A percentile compares a stretch with the other conserved stretches of the same genome.
These are phyloP conservation scores for Neospora caninum DNA, from an alignment of 169 alveolate species.

Conservation along the genomic window DNA sequence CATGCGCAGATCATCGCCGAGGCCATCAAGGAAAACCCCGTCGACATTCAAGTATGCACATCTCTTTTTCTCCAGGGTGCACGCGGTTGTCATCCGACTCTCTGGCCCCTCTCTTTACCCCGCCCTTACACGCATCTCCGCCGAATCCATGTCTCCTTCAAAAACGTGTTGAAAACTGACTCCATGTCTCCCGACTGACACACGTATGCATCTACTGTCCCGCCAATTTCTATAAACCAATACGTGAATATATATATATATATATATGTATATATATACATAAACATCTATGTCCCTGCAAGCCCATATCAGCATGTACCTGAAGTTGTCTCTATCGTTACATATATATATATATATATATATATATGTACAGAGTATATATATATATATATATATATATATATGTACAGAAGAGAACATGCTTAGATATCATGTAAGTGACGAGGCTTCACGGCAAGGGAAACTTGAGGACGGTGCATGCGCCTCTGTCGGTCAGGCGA, in stretches of 20 bases:
- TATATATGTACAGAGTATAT: not conserved
- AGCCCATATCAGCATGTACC: not conserved
- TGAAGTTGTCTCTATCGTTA: not conserved
- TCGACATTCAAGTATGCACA: not conserved
- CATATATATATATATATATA: not conserved
- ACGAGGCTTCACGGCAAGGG: too few relatives aligned
- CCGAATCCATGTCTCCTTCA: too few relatives aligned
- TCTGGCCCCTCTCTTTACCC: too few relatives aligned
- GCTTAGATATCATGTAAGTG: not conserved
- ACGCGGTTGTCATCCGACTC: too few relatives aligned
- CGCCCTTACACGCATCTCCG: too few relatives aligned
- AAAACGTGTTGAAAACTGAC: too few relatives aligned
- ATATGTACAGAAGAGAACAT: not conserved
- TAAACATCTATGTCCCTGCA: not conserved
- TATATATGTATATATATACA: not conserved
- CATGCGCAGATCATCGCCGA: slow-evolving; percentile 1
- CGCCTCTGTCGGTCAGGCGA: not conserved
- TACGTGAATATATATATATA: not conserved
- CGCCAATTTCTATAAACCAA: too few relatives aligned
- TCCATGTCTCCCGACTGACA: too few relatives aligned
- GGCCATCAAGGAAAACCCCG: not conserved
- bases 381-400: slow-evolving; percentile 1
- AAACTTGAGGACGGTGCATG: too few relatives aligned
- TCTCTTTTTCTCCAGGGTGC: too few relatives aligned
- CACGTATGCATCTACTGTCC: too few relatives aligned